phyloP scores from a whole-genome alignment of 768 basidiomycete genomes.

The Suillus plorans region DNA sequence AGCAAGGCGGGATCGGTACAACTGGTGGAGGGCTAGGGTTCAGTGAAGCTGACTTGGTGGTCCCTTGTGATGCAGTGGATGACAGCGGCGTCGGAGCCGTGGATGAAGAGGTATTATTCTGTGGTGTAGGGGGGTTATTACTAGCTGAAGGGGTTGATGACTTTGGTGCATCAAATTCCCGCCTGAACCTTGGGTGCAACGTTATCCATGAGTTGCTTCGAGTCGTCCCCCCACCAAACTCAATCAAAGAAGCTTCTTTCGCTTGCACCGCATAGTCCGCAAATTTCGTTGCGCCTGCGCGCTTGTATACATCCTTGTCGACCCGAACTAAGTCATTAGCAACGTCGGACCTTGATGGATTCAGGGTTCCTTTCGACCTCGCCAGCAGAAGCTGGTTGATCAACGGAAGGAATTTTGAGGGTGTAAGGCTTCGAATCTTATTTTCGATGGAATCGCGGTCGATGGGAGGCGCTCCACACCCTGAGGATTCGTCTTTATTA shows the following conservation, averaged over 20 bases:
- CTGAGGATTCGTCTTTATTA: slow-evolving; percentile 8
- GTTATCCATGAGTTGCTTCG: slow-evolving; percentile 24
- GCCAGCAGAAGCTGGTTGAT: slow-evolving; percentile 22
- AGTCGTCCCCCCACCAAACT: slow-evolving; percentile 21
- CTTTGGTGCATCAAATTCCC: neutral
- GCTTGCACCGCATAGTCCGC: slow-evolving; percentile 26
- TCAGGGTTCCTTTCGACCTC: slow-evolving; percentile 28
- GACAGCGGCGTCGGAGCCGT: neutral
- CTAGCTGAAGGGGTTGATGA: neutral
- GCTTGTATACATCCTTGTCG: slow-evolving; percentile 28
- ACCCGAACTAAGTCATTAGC: slow-evolving; percentile 30
- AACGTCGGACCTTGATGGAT: slow-evolving; percentile 39
- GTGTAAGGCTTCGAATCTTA: slow-evolving; percentile 14
- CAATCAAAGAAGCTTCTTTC: slow-evolving; percentile 26
- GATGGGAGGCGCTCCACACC: slow-evolving; percentile 3
- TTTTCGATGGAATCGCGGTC: slow-evolving; percentile 9
- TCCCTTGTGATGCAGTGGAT: too few species aligned
- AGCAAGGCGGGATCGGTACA: slow-evolving; percentile 4
- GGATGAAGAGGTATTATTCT: neutral
- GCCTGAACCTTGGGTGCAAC: slow-evolving; percentile 24
- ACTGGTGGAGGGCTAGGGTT: neutral
- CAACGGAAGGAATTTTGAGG: slow-evolving; percentile 31
- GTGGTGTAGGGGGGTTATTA: neutral
- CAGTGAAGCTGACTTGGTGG: neutral
- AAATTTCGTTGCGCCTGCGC: slow-evolving; percentile 26